phyloP scores from a whole-genome alignment of 106 monocot genomes.

The Dactylorhiza incarnata region DNA sequence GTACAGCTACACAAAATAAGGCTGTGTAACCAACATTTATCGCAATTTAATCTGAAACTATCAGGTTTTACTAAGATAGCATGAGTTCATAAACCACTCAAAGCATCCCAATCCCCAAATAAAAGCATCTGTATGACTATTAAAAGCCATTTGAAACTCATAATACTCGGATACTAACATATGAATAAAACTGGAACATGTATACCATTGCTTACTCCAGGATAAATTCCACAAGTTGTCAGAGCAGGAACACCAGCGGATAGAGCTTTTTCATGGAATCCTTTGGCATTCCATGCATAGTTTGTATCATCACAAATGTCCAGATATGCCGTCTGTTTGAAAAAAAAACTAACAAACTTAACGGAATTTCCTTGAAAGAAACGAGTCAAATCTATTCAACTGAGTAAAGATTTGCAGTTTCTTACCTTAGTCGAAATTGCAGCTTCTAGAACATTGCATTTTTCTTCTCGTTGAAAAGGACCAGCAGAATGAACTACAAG shows the following conservation, averaged over 20 bases:
- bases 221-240: slow-evolving; percentile 86
- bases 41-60: too few relatives aligned
- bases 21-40: too few relatives aligned
- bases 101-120: too few relatives aligned
- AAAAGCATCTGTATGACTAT: too few relatives aligned
- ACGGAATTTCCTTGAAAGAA: background rate
- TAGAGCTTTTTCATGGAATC: slow-evolving; percentile 55
- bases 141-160: too few relatives aligned
- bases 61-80: too few relatives aligned
- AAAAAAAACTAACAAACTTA: slow-evolving; percentile 10
- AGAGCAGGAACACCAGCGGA: slow-evolving; percentile 73
- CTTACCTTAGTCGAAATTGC: slow-evolving; percentile 70
- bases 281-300: slow-evolving; percentile 67
- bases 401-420: background rate
- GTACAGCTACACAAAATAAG: too few relatives aligned
- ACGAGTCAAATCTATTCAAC: background rate
- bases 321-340: slow-evolving; percentile 72
- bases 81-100: too few relatives aligned
- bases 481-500: slow-evolving; percentile 84
- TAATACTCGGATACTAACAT: background rate
- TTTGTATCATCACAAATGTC: slow-evolving; percentile 93
- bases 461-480: slow-evolving; percentile 62
- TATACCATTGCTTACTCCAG: slow-evolving; percentile 97
- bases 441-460: slow-evolving; percentile 71
- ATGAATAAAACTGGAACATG: background rate